These are phyloP conservation scores for Pseudisothecium myosuroides DNA, from an alignment of 225 moss, liverwort and hornwort genomes.

Conservation along the genomic window DNA sequence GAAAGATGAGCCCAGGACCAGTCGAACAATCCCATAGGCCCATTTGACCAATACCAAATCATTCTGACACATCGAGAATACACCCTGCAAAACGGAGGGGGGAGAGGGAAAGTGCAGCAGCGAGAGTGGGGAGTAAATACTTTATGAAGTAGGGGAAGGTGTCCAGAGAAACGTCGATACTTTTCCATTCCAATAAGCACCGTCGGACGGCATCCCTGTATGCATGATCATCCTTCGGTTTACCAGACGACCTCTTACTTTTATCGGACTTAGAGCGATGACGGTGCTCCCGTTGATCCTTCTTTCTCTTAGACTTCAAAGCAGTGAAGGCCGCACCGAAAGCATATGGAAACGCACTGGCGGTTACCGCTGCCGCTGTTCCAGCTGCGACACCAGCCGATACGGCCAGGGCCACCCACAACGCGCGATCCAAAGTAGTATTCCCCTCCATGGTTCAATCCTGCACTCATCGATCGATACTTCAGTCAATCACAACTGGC, in stretches of 20 bases:
- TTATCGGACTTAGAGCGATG: constrained; percentile 86
- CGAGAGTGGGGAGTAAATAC: constrained; percentile 4
- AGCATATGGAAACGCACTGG: constrained; percentile 85
- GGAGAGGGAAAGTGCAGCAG: neutral
- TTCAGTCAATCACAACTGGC: neutral
- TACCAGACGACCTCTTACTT: constrained; percentile 63
- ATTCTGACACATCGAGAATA: neutral
- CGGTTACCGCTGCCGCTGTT: constrained; percentile 81
- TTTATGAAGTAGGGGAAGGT: constrained; percentile 80
- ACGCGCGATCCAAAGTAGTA: constrained; percentile 46
- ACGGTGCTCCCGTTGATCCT: constrained; percentile 85
- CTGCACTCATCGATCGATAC: constrained; percentile 15
- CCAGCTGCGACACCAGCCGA: constrained; percentile 87
- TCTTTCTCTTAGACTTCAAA: constrained; percentile 81
- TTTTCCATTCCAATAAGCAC: constrained; percentile 73
- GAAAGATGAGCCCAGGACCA: neutral
- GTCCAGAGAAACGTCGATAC: constrained; percentile 76
- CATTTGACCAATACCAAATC: neutral
- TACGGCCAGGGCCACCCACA: constrained; percentile 77
- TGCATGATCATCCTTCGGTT: constrained; percentile 80
- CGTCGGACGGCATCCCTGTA: constrained; percentile 74
- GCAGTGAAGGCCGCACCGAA: constrained; percentile 90
- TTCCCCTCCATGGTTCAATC: constrained; percentile 76
- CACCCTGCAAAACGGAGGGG: neutral
- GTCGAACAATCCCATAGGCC: neutral